These are phyloP conservation scores for Glarea lozoyensis DNA, from an alignment of 495 filamentous ascomycete species.

Conservation along the genomic window DNA sequence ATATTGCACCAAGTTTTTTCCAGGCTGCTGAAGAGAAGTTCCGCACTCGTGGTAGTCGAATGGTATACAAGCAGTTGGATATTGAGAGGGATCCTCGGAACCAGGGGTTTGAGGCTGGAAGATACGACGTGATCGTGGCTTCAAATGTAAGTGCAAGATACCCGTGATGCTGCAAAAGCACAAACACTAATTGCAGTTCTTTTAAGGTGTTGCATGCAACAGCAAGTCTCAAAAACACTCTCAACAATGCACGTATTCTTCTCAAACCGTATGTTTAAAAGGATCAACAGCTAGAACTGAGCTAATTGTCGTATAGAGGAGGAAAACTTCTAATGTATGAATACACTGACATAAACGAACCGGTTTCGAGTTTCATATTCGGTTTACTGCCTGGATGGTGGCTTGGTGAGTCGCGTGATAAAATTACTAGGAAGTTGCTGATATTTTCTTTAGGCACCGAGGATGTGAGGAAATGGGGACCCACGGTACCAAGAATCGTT, in stretches of 20 bases:
- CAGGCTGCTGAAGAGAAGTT: not conserved
- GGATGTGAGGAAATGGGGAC: not conserved
- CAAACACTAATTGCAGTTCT: not conserved
- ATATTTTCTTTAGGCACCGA: not conserved
- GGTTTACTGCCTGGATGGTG: constrained; percentile 41
- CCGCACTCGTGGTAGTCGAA: too few relatives aligned
- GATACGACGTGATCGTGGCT: not conserved
- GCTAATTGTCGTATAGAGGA: not conserved
- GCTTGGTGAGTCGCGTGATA: constrained; percentile 21
- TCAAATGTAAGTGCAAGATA: not conserved
- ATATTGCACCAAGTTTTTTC: not conserved
- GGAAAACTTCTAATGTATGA: not conserved
- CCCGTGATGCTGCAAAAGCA: not conserved
- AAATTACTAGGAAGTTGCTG: not conserved
- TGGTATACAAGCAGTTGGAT: not conserved
- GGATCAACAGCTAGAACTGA: not conserved
- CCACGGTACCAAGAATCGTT: not conserved
- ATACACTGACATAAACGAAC: not conserved
- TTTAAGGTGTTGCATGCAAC: not conserved
- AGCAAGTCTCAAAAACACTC: not conserved
- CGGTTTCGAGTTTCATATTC: constrained; percentile 26
- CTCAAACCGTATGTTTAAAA: not conserved
- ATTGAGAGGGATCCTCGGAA: not conserved
- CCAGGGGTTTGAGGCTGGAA: not conserved
- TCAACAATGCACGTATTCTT: not conserved